These are phyloP conservation scores for Colletotrichum lindemuthianum DNA, from an alignment of 2,329 filamentous ascomycete species.

Conservation along the genomic window DNA sequence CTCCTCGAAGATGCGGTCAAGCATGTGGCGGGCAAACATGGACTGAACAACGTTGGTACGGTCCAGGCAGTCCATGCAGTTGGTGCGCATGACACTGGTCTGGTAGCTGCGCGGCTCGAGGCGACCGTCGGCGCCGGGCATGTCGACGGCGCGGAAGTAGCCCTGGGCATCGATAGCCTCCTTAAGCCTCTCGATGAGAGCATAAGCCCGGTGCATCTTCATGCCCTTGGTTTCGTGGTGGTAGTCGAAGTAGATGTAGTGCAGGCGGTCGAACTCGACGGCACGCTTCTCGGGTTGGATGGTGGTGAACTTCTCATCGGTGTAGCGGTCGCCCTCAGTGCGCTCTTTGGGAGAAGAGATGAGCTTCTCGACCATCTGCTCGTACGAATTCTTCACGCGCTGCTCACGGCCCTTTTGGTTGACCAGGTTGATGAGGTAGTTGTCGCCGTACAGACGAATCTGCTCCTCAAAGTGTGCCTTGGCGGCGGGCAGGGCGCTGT, in stretches of 20 bases:
- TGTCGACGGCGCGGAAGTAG: slow-evolving; percentile 93
- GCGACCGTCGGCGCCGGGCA: slow-evolving; percentile 77
- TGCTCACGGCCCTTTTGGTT: slow-evolving; percentile 95
- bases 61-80: slow-evolving; percentile 99
- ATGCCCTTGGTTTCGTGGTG: slow-evolving; percentile 97
- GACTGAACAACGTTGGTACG: slow-evolving; percentile 98
- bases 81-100: slow-evolving; percentile 92
- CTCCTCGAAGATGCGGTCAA: slow-evolving; percentile 90
- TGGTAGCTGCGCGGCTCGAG: slow-evolving; percentile 85
- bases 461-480: slow-evolving; percentile 93
- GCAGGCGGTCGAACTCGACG: slow-evolving; percentile 80
- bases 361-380: slow-evolving; percentile 84
- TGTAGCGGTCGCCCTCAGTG: slow-evolving; percentile 71
- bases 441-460: slow-evolving; percentile 92
- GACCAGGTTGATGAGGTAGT: slow-evolving; percentile 96
- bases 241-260: slow-evolving; percentile 99
- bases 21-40: slow-evolving; percentile 89
- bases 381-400: slow-evolving; percentile 91
- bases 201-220: slow-evolving; percentile 89
- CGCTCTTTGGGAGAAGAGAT: slow-evolving; percentile 75
- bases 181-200: slow-evolving; percentile 84
- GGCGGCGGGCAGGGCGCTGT: slow-evolving; percentile 81
- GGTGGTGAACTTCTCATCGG: slow-evolving; percentile 82
- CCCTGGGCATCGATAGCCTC: slow-evolving; percentile 81
- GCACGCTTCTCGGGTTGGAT: slow-evolving; percentile 72